Evolutionary conservation across 495 filamentous ascomycete genomes (phyloP).

Genomic region (Xylona heveae): DNA sequence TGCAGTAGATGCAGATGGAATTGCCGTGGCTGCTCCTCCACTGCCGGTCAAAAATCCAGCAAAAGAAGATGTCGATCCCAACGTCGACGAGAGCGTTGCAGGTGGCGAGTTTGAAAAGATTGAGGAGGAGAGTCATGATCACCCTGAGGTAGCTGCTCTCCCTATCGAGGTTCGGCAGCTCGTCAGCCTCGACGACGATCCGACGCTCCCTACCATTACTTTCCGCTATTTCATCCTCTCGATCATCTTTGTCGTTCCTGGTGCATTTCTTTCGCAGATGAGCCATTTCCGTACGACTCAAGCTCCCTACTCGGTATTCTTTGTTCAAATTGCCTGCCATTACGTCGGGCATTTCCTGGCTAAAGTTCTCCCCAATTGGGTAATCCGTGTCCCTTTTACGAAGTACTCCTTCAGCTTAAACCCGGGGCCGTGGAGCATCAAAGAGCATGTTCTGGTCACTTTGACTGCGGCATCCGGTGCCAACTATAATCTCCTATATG

Average conservation of each 20-base stretch:
- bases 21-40: no score
- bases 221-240: constrained; percentile 34
- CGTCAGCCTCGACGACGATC: constrained; percentile 29
- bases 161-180: constrained; percentile 27
- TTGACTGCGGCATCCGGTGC: constrained; percentile 32
- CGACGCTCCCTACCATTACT: constrained; percentile 26
- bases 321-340: constrained; percentile 32
- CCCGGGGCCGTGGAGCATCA: constrained; percentile 32
- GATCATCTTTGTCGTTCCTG: constrained; percentile 27
- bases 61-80: no score
- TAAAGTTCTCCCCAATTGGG: constrained; percentile 23
- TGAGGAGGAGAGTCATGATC: constrained; percentile 18
- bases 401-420: constrained; percentile 27
- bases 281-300: constrained; percentile 29
- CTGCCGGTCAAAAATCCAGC: no score
- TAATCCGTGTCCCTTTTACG: constrained; percentile 24
- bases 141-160: constrained; percentile 24
- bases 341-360: constrained; percentile 32
- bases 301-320: constrained; percentile 34
- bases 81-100: no score
- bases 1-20: no score
- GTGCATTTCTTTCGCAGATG: constrained; percentile 31
- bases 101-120: no score
- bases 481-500: constrained; percentile 26
- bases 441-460: constrained; percentile 35